Evolutionary conservation across 257 asterid species (phyloP).

Genomic region (Capsicum rhomboideum): DNA sequence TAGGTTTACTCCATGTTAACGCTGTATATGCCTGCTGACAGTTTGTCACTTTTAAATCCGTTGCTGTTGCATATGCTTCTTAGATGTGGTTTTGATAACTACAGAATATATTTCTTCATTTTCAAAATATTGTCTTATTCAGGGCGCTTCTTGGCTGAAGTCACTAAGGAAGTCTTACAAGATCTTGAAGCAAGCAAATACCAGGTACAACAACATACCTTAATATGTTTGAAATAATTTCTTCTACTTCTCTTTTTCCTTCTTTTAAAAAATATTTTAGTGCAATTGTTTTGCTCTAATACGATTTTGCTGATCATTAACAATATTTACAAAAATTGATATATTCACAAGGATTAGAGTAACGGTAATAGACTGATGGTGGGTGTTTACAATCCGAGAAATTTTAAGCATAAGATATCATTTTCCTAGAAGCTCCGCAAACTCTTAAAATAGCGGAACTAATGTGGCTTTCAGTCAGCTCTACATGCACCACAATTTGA

Average conservation of each 20-base stretch:
- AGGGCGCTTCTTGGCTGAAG: slow-evolving; percentile 92
- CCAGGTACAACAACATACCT: slow-evolving; percentile 40
- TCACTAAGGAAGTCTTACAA: slow-evolving; percentile 72
- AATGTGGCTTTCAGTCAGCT: not conserved
- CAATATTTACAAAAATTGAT: not conserved
- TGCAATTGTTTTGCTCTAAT: not conserved
- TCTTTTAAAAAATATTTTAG: not conserved
- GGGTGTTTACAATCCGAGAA: not conserved
- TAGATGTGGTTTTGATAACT: not conserved
- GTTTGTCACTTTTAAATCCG: not conserved
- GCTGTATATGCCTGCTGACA: not conserved
- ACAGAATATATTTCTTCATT: not conserved
- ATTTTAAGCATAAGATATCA: not conserved
- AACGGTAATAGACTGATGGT: not conserved
- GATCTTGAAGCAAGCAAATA: slow-evolving; percentile 93
- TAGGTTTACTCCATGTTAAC: not conserved
- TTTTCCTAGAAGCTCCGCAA: not conserved
- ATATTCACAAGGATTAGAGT: not conserved
- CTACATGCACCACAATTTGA: too few relatives aligned
- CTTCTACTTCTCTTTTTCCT: not conserved
- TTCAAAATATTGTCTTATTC: slow-evolving; percentile 9
- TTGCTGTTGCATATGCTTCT: not conserved
- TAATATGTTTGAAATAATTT: slow-evolving; percentile 1
- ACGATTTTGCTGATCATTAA: not conserved
- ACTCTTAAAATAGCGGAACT: not conserved